Percentiles rank a stretch among this genome's conserved stretches.
Evolutionary conservation across 441 rosid species (phyloP).

Genomic region (Raphanus hybrid): DNA sequence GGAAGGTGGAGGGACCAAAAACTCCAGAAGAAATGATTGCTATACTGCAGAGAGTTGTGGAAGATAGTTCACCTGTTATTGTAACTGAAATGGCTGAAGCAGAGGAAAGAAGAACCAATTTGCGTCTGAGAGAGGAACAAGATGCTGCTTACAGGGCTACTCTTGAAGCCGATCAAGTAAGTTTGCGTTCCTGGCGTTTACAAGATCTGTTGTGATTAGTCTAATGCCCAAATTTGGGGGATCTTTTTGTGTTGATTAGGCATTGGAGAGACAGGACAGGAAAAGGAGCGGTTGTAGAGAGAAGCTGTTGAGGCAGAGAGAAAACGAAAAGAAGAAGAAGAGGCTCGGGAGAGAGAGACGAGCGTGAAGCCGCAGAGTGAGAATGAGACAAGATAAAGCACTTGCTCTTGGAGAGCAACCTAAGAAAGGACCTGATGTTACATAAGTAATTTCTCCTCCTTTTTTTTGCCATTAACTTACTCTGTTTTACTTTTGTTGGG

Average conservation of each 20-base stretch:
- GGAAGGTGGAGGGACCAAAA: constrained; percentile 89
- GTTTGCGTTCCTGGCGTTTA: constrained; percentile 8
- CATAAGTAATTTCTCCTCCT: constrained; percentile 57
- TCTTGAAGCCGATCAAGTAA: constrained; percentile 95
- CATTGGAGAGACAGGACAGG: constrained; percentile 84
- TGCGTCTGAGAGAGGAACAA: constrained; percentile 92
- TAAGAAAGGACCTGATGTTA: constrained; percentile 81
- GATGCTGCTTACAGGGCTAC: constrained; percentile 96
- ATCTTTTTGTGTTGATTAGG: constrained; percentile 50
- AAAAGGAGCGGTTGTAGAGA: constrained; percentile 77
- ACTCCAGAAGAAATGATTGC: constrained; percentile 78
- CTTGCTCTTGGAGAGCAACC: constrained; percentile 83
- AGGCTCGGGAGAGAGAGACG: constrained; percentile 69
- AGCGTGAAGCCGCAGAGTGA: constrained; percentile 77
- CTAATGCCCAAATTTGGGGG: neutral
- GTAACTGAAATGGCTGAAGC: constrained; percentile 86
- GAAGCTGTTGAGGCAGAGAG: constrained; percentile 96
- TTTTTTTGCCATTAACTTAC: no score
- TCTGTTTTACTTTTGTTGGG: neutral
- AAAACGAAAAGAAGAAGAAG: constrained; percentile 86
- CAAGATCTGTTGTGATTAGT: constrained; percentile 1
- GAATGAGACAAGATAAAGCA: constrained; percentile 85
- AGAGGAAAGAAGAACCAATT: constrained; percentile 84
- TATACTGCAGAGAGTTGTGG: constrained; percentile 81
- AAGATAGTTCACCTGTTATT: constrained; percentile 88